Evolutionary conservation across 352 stramenopile genomes (phyloP).

Genomic region (Globisporangium irregulare): DNA sequence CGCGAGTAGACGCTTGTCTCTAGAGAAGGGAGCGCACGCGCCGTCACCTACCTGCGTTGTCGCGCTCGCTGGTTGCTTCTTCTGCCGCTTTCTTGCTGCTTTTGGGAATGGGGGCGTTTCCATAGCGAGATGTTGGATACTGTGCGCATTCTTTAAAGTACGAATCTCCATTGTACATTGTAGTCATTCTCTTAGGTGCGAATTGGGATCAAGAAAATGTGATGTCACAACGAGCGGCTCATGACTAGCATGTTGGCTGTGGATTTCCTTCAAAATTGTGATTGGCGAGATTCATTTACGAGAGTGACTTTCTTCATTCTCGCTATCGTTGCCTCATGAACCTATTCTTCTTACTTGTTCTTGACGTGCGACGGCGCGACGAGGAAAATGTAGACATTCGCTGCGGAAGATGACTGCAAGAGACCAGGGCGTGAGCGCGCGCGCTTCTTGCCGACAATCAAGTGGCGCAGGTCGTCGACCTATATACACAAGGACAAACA

Average conservation of each 20-base stretch:
- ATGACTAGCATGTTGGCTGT: neutral
- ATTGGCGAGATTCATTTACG: neutral
- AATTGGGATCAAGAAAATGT: neutral
- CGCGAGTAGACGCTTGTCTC: neutral
- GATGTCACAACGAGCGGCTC: neutral
- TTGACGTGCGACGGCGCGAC: constrained; percentile 65
- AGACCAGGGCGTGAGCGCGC: constrained; percentile 47
- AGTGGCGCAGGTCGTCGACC: constrained; percentile 63
- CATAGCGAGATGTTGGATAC: neutral
- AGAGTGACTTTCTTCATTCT: neutral
- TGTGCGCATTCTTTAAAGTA: neutral
- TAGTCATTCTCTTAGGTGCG: neutral
- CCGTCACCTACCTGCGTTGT: neutral
- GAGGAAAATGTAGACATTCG: constrained; percentile 78
- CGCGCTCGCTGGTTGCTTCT: neutral
- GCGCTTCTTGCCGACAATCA: constrained; percentile 59
- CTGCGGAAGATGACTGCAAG: constrained; percentile 50
- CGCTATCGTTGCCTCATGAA: constrained; percentile 19
- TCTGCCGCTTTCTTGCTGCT: constrained; percentile 4
- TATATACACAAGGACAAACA: constrained; percentile 15
- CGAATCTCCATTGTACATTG: neutral
- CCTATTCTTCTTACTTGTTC: constrained; percentile 54
- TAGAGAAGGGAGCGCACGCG: neutral
- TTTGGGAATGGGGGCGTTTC: constrained; percentile 10
- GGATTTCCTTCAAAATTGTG: neutral